Evolutionary conservation across 2,329 filamentous ascomycete genomes (phyloP), one percentile per base, ranked within the genome.

Genomic region (Leptodontidium sp.): DNA sequence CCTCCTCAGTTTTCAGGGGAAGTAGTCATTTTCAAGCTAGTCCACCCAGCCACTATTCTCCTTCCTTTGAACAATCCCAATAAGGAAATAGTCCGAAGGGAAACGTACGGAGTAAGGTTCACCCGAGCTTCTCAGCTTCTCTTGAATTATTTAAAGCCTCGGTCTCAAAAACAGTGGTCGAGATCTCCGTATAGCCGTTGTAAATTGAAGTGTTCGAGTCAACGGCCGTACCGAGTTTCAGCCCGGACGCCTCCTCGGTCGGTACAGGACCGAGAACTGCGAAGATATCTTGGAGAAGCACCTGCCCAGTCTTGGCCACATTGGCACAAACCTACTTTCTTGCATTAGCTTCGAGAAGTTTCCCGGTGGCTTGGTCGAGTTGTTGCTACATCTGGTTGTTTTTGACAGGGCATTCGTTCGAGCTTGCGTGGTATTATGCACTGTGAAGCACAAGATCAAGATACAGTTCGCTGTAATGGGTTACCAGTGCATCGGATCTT

Each of bases 131-230:
- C 29, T 6, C 29, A 32, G 29, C 6, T 32, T 32, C 29, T 87
- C 87, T 14, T 70, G 84, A 86, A 58, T 87, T 87, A 67, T 90
- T 80, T 40, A 84, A 87, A 50, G 82, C 82, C 71, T 81, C 70
- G 73, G 82, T 43, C 83, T 82, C 1, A 88, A 88, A 50, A 93
- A 80, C 71, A 87, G 29, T 86, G 50, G 12, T 95, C 85, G 57
- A 97, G 81, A 76, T 94, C 92, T 69, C 87, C 88, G 64, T 95
- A 91, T 70, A 87, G 81, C 95, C 95, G 29, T 32, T 32, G 4
- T 21, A 98, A 14, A 93, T 92, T 38, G 98, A 85, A 0, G 94
- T 97, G 79, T 98, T 98, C 73, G 98, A 77, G 0, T 89, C 91
- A 35, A 90, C 82, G 82, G 47, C 86, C 80, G 6, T 82, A 78